Percentiles rank a stretch among this genome's conserved stretches.
Evolutionary conservation across 2,329 filamentous ascomycete species (phyloP).

Genomic region (Scytalidium lignicola): DNA sequence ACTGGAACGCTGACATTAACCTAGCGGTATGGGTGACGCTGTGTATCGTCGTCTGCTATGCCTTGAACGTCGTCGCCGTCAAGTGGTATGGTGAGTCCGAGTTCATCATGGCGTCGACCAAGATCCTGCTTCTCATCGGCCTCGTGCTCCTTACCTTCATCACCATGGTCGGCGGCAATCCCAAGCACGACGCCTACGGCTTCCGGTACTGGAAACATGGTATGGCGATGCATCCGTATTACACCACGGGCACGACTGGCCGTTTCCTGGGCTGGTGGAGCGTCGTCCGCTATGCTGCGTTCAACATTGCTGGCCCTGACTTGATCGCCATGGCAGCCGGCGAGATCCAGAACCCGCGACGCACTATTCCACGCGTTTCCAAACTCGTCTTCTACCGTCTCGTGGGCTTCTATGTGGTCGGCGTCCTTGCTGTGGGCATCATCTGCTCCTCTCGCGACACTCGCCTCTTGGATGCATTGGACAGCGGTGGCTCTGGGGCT

Average conservation of each 20-base stretch:
- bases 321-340: conserved; percentile 46
- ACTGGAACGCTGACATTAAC: conserved; percentile 56
- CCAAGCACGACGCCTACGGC: conserved; percentile 30
- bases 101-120: conserved; percentile 56
- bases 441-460: conserved; percentile 49
- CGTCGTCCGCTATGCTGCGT: conserved; percentile 40
- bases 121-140: conserved; percentile 53
- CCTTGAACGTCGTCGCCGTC: conserved; percentile 51
- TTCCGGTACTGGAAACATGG: conserved; percentile 45
- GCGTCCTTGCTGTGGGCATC: conserved; percentile 34
- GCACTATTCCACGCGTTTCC: conserved; percentile 60
- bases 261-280: conserved; percentile 53
- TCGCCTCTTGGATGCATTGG: conserved; percentile 29
- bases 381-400: conserved; percentile 54
- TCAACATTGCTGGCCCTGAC: conserved; percentile 57
- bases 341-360: conserved; percentile 26
- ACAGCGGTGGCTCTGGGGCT: conserved; percentile 36
- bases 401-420: conserved; percentile 52
- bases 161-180: conserved; percentile 52
- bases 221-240: conserved; percentile 56
- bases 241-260: conserved; percentile 38
- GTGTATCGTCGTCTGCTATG: background rate
- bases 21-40: background rate
- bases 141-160: conserved; percentile 50
- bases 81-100: conserved; percentile 55